Percentiles rank a stretch among this genome's conserved stretches.
Evolutionary conservation across 768 basidiomycete species (phyloP).

Genomic region (Tricholoma hemisulphureum): DNA sequence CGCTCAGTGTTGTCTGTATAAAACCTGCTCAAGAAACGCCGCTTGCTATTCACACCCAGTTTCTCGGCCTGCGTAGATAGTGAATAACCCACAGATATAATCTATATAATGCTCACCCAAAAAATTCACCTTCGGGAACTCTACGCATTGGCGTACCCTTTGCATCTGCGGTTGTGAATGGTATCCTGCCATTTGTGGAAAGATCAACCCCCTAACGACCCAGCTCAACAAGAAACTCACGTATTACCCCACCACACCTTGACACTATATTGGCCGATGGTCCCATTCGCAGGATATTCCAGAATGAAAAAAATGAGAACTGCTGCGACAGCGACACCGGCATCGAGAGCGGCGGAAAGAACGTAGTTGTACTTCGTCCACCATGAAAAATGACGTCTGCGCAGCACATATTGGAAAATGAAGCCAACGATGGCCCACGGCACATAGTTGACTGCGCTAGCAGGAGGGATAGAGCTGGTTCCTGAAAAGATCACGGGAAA

Average conservation of each 20-base stretch:
- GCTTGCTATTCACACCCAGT: background rate
- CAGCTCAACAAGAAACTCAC: slow-evolving; percentile 26
- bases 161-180: slow-evolving; percentile 40
- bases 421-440: slow-evolving; percentile 66
- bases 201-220: background rate
- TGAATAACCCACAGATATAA: background rate
- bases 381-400: slow-evolving; percentile 62
- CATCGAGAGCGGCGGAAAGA: slow-evolving; percentile 66
- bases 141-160: slow-evolving; percentile 34
- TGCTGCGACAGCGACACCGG: slow-evolving; percentile 50
- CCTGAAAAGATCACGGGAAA: slow-evolving; percentile 62
- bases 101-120: slow-evolving; percentile 23
- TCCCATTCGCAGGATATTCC: slow-evolving; percentile 64
- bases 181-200: slow-evolving; percentile 24
- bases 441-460: slow-evolving; percentile 65
- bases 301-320: slow-evolving; percentile 57
- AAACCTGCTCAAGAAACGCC: too few species aligned
- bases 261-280: slow-evolving; percentile 52
- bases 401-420: slow-evolving; percentile 61
- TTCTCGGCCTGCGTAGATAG: background rate
- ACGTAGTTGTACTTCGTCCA: slow-evolving; percentile 72
- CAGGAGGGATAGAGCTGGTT: slow-evolving; percentile 61
- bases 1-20: too few species aligned
- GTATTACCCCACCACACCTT: slow-evolving; percentile 75
- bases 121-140: slow-evolving; percentile 29